phyloP scores from a whole-genome alignment of 257 asterid genomes.

The Henckelia pumila region DNA sequence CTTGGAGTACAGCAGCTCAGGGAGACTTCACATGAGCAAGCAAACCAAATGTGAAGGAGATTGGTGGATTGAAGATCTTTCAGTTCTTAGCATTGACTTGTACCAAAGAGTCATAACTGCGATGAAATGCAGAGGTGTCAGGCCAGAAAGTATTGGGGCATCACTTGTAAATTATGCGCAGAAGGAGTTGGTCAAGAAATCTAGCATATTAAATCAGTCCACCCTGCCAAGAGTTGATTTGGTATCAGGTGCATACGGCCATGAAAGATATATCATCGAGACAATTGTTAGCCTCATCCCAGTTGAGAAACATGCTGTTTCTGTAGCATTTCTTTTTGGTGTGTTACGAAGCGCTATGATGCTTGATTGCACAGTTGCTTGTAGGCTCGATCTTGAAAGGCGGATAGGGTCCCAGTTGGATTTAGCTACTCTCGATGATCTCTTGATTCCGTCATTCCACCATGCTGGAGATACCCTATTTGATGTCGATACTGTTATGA shows the following conservation, averaged over 20 bases:
- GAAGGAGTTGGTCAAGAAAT: slow-evolving; percentile 69
- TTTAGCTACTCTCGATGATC: slow-evolving; percentile 81
- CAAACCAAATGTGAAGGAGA: slow-evolving; percentile 62
- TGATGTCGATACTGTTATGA: slow-evolving; percentile 81
- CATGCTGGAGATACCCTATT: slow-evolving; percentile 81
- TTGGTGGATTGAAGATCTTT: slow-evolving; percentile 97
- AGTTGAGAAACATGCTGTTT: slow-evolving; percentile 77
- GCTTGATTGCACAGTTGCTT: slow-evolving; percentile 69
- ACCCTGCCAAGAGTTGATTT: slow-evolving; percentile 41
- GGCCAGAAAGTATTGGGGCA: slow-evolving; percentile 92
- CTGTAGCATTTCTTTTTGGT: slow-evolving; percentile 79
- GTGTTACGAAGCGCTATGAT: slow-evolving; percentile 68
- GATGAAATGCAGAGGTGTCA: slow-evolving; percentile 82
- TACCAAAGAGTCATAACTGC: slow-evolving; percentile 77
- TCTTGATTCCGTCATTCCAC: slow-evolving; percentile 73
- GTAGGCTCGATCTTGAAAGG: slow-evolving; percentile 86
- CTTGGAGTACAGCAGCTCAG: slow-evolving; percentile 87
- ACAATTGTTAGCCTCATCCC: slow-evolving; percentile 80
- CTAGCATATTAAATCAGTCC: slow-evolving; percentile 59
- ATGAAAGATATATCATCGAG: slow-evolving; percentile 72
- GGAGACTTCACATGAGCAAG: slow-evolving; percentile 89
- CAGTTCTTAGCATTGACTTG: slow-evolving; percentile 65
- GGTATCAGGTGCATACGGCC: slow-evolving; percentile 36
- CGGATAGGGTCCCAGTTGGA: slow-evolving; percentile 79
- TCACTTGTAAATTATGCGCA: slow-evolving; percentile 84